Evolutionary conservation across 345 rosid genomes (phyloP).

Genomic region (Pistacia atlantica): DNA sequence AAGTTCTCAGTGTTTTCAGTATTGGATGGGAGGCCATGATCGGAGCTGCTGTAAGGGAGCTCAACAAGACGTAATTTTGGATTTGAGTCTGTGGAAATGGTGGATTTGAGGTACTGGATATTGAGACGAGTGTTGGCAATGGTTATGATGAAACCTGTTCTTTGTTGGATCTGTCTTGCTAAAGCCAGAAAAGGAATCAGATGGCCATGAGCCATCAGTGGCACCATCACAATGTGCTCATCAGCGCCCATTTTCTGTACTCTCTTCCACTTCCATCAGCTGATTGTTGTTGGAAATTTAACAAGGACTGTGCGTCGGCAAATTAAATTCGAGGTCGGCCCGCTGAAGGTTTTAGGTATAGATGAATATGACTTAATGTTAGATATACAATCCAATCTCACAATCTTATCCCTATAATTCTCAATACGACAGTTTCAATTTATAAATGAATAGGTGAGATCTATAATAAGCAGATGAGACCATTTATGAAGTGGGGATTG

Average conservation of each 20-base stretch:
- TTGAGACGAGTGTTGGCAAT: slow-evolving; percentile 51
- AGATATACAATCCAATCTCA: too few relatives aligned
- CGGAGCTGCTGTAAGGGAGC: slow-evolving; percentile 37
- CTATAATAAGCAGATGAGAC: too few relatives aligned
- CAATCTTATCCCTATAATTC: too few relatives aligned
- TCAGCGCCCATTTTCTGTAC: neutral
- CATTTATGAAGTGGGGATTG: too few relatives aligned
- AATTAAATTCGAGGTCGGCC: too few relatives aligned
- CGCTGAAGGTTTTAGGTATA: too few relatives aligned
- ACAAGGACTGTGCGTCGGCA: too few relatives aligned
- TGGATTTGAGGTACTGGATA: slow-evolving; percentile 31
- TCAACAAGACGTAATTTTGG: slow-evolving; percentile 28
- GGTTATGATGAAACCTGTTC: slow-evolving; percentile 35
- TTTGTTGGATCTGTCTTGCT: slow-evolving; percentile 33
- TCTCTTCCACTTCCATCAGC: too few relatives aligned
- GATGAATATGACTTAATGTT: too few relatives aligned
- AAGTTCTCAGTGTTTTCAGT: slow-evolving; percentile 45
- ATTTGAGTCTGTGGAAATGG: slow-evolving; percentile 14
- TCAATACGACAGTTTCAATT: too few relatives aligned
- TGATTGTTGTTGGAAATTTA: too few relatives aligned
- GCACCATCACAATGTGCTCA: slow-evolving; percentile 45
- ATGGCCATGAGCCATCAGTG: slow-evolving; percentile 59
- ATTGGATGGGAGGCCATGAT: slow-evolving; percentile 45
- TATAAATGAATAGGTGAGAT: too few relatives aligned
- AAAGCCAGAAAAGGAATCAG: slow-evolving; percentile 55